These are phyloP conservation scores for Chionographis japonica DNA, from an alignment of 106 monocot species.

Conservation along the genomic window DNA sequence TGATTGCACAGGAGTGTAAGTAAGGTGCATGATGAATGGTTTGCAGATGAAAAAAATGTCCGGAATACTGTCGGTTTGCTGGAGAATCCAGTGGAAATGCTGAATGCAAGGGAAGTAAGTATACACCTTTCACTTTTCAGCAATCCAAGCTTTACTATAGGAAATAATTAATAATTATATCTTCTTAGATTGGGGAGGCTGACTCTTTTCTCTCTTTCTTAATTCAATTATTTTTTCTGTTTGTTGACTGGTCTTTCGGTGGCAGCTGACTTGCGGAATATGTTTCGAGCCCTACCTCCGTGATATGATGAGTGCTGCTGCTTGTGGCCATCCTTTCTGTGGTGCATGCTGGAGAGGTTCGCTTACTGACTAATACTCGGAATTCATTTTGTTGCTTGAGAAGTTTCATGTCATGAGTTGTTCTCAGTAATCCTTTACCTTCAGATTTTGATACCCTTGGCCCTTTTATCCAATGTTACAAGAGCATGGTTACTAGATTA, in stretches of 20 bases:
- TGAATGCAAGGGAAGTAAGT: constrained; percentile 26
- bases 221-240: background rate
- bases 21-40: constrained; percentile 42
- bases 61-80: constrained; percentile 26
- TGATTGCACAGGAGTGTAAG: constrained; percentile 23
- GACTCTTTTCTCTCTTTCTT: too few relatives aligned
- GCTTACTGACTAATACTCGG: background rate
- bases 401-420: too few relatives aligned
- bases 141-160: background rate
- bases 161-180: background rate
- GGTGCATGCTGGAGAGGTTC: constrained; percentile 91
- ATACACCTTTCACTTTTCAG: background rate
- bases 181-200: background rate
- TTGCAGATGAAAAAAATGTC: constrained; percentile 30
- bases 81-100: constrained; percentile 15
- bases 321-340: constrained; percentile 94
- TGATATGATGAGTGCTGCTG: constrained; percentile 55
- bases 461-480: too few relatives aligned
- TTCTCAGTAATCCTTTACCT: too few relatives aligned
- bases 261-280: constrained; percentile 93
- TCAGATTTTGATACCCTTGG: too few relatives aligned
- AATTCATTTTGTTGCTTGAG: too few relatives aligned
- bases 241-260: background rate
- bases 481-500: too few relatives aligned
- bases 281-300: constrained; percentile 79